Percentiles rank a stretch among this genome's conserved stretches.
phyloP scores from a whole-genome alignment of 768 basidiomycete species.

The Pisolithus marmoratus region DNA sequence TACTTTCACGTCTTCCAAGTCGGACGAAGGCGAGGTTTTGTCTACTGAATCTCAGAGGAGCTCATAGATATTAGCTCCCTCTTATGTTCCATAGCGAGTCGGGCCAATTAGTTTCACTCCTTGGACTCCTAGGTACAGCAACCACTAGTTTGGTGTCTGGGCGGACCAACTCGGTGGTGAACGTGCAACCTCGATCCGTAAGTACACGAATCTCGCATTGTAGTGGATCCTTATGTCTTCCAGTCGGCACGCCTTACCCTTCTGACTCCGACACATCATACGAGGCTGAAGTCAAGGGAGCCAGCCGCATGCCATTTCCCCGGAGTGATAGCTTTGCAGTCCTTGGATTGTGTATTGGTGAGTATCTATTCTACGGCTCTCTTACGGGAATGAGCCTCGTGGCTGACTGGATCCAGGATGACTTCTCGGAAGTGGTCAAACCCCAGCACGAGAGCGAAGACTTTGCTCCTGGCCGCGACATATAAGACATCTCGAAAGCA shows the following conservation, averaged over 20 bases:
- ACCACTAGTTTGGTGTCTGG: conserved; percentile 85
- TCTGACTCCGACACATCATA: conserved; percentile 47
- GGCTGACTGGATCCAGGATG: too few relatives aligned
- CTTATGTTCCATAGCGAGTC: conserved; percentile 40
- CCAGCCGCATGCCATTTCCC: conserved; percentile 91
- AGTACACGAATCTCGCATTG: conserved; percentile 14
- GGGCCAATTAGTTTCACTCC: conserved; percentile 37
- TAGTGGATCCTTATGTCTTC: conserved; percentile 4
- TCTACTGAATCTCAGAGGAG: conserved; percentile 40
- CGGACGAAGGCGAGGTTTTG: conserved; percentile 23
- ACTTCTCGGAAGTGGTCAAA: too few relatives aligned
- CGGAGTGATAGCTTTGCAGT: conserved; percentile 92
- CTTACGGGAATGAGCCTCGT: too few relatives aligned
- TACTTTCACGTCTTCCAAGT: conserved; percentile 32
- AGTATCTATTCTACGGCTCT: conserved; percentile 89
- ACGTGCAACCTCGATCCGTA: conserved; percentile 82
- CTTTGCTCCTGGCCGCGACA: too few relatives aligned
- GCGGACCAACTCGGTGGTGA: conserved; percentile 97
- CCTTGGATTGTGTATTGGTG: conserved; percentile 88
- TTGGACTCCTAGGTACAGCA: conserved; percentile 88
- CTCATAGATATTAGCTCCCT: conserved; percentile 73
- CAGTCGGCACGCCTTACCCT: conserved; percentile 78
- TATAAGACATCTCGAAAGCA: too few relatives aligned
- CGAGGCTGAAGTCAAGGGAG: conserved; percentile 93
- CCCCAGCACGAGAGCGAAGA: too few relatives aligned